A percentile compares a stretch with the other conserved stretches of the same genome.
Conservation (phyloP, 192 early-diverging fungal genomes). For the Coemansia sp. region DNA sequence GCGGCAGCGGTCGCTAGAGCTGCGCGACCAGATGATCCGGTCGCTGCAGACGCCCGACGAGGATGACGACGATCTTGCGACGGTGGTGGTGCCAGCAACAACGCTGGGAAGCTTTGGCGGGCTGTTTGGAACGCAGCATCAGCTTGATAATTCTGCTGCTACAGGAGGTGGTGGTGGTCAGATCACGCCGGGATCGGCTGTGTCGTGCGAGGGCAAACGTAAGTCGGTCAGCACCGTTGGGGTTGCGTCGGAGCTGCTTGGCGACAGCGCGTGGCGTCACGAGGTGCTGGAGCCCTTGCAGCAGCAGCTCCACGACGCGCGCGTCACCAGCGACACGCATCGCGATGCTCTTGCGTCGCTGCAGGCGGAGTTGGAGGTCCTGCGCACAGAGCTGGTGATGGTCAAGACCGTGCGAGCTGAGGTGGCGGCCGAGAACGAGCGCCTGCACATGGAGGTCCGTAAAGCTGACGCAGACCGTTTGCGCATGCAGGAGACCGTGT, state of each 20-base stretch:
- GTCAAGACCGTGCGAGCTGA: constrained; percentile 28
- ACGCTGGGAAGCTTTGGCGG: constrained; percentile 14
- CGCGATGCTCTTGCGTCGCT: constrained; percentile 38
- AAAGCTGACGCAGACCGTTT: constrained; percentile 18
- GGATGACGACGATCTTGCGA: not conserved
- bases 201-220: not conserved
- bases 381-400: constrained; percentile 37
- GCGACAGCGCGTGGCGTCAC: constrained; percentile 41
- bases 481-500: not conserved
- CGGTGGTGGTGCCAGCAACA: constrained; percentile 22
- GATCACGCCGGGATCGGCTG: not conserved
- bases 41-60: constrained; percentile 36
- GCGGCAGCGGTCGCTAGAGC: not conserved
- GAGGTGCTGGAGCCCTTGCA: constrained; percentile 48
- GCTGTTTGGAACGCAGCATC: not conserved
- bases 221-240: constrained; percentile 3
- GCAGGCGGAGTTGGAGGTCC: constrained; percentile 34
- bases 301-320: constrained; percentile 45
- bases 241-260: not conserved
- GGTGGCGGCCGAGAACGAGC: constrained; percentile 46
- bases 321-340: constrained; percentile 44
- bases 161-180: not conserved
- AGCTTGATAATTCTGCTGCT: not conserved
- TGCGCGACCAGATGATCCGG: constrained; percentile 48
- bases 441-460: constrained; percentile 27